Conservation (phyloP, 2,329 filamentous ascomycete genomes). For the Pseudogymnoascus sp. region DNA sequence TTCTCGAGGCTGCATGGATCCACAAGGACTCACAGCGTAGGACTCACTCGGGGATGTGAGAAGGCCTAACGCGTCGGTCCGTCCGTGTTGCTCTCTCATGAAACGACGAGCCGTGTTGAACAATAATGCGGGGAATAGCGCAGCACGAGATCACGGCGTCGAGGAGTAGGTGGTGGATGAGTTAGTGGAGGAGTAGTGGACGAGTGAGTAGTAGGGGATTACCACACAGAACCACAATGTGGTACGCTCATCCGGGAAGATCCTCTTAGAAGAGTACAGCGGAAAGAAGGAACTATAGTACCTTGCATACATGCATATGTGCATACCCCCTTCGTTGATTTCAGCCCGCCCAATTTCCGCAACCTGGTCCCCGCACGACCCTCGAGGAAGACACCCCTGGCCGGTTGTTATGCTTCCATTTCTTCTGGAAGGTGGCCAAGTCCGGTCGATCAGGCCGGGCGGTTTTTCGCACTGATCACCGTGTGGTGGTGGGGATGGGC, state of each 20-base stretch:
- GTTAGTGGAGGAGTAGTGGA: neutral
- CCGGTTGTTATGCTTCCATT: slow-evolving; percentile 1
- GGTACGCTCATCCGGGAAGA: neutral
- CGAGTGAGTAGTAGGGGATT: neutral
- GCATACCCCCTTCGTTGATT: slow-evolving; percentile 1
- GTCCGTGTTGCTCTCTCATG: neutral
- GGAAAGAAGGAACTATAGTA: too few species aligned
- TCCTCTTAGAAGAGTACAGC: neutral
- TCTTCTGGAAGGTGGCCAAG: slow-evolving; percentile 6
- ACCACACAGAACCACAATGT: neutral
- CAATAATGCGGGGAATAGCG: slow-evolving; percentile 2
- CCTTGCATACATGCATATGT: neutral
- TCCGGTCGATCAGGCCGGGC: neutral
- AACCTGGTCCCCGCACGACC: slow-evolving; percentile 7
- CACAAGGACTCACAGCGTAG: neutral
- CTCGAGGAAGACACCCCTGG: neutral
- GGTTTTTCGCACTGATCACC: slow-evolving; percentile 9
- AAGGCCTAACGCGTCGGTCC: neutral
- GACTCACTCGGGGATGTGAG: too few species aligned
- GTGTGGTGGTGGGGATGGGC: slow-evolving; percentile 3
- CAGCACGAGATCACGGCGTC: neutral
- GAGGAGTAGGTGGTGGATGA: neutral
- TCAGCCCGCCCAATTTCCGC: slow-evolving; percentile 5
- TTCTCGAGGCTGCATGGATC: neutral
- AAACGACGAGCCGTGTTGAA: neutral